Base-by-base conservation (phyloP, 345 rosid genomes). In the Aethionema arabicum region DNA sequence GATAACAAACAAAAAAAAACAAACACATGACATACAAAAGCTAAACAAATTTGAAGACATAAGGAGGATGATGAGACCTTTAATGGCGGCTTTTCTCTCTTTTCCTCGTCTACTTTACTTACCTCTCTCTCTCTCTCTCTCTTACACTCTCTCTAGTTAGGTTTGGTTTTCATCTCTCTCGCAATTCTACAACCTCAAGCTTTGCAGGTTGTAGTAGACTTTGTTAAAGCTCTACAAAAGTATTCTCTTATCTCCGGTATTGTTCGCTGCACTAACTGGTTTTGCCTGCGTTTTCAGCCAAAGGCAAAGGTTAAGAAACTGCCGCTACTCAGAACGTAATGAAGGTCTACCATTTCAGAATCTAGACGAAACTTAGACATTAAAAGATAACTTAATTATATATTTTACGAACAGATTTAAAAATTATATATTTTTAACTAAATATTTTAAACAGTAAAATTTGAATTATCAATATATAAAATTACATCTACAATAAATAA, bases 201-300 rank as follows among this genome's bases (percentile, higher is more conserved):
- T 76, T 65, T 65, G 70, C 10, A 71, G 66, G 79, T 77, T 42
- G 77, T 82, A 76, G 83, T 79, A 79, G 83, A 75, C 75, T 79
- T 88, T 55, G 85, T 70, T 59, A 85, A 85, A 59, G 87, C 85
- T 72, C 80, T 87, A 49, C 77, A 70, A 63, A 90, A 90, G 74
- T 87, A 87, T 77, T 74, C 78, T 54, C 80, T 84, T 61, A 90
- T 87, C 80, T 90, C 95, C 0, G 90, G 97, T 59, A 85, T 53
- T 40, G 84, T 87, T 2, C 83, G 71, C 72, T 85, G 87, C 75
- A 87, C 81, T 72, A 87, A 77, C 67, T 87, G 81, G 50, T 76
- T 72, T 52, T 80, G 90, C 83, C 90, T 84, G 87, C 77, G 76
- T 42, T 61, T 52, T 44, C 58, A 59, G 53, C 31, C 46, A 46